These are phyloP conservation scores for Hanseniaspora uvarum DNA, from an alignment of 1,139 yeast genomes.

Conservation along the genomic window DNA sequence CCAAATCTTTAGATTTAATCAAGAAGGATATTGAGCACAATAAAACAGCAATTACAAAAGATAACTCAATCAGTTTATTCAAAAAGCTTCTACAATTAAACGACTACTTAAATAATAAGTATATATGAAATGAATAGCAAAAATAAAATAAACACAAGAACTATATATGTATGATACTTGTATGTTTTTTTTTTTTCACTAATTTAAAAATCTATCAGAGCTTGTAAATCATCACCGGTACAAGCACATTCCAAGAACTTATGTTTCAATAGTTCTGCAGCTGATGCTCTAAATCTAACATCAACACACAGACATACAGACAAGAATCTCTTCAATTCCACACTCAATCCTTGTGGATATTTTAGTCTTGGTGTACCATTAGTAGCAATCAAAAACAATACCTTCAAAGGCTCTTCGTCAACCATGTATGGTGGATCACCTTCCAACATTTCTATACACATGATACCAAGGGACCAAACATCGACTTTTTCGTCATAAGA, in stretches of 20 bases:
- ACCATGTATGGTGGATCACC: conserved; percentile 89
- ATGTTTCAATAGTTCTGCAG: conserved; percentile 77
- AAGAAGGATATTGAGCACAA: neutral
- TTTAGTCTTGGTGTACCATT: conserved; percentile 94
- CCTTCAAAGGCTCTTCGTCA: conserved; percentile 88
- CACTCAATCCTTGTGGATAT: conserved; percentile 68
- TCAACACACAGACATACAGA: conserved; percentile 93
- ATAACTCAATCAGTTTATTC: neutral
- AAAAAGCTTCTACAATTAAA: neutral
- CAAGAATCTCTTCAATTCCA: conserved; percentile 73
- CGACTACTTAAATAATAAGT: neutral
- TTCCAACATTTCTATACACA: conserved; percentile 98
- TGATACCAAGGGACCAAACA: conserved; percentile 95
- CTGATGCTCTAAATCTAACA: conserved; percentile 80
- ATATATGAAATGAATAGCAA: neutral
- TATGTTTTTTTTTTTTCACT: neutral
- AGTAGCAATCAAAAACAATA: conserved; percentile 82
- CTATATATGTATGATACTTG: neutral
- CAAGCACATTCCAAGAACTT: conserved; percentile 69
- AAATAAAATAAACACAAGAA: neutral
- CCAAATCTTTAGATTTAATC: neutral
- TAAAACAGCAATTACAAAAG: neutral
- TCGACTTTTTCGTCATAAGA: conserved; percentile 96
- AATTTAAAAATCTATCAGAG: conserved; percentile 41
- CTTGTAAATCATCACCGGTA: conserved; percentile 53